Evolutionary conservation across 2,329 filamentous ascomycete genomes (phyloP).

Genomic region (Decorospora gaudefroyi): DNA sequence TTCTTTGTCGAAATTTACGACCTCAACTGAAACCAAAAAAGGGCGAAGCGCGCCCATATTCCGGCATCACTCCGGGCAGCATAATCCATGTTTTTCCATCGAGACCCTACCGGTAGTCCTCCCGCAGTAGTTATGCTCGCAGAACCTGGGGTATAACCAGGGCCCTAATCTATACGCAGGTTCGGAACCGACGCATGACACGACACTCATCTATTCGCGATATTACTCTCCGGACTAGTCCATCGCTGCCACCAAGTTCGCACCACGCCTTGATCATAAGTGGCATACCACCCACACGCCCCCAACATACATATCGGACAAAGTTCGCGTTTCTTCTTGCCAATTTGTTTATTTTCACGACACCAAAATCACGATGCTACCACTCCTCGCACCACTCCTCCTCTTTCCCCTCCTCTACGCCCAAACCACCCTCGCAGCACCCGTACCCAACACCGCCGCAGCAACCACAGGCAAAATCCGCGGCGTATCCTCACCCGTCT

Average conservation of each 20-base stretch:
- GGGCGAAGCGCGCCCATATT: too few species aligned
- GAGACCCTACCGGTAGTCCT: too few species aligned
- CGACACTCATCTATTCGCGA: slow-evolving; percentile 11
- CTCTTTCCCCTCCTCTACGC: slow-evolving; percentile 14
- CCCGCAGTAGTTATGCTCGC: too few species aligned
- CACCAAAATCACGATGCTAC: slow-evolving; percentile 14
- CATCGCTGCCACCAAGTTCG: too few species aligned
- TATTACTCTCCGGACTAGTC: slow-evolving; percentile 7
- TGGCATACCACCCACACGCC: background rate
- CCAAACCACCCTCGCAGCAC: slow-evolving; percentile 13
- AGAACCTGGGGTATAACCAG: too few species aligned
- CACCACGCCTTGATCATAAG: too few species aligned
- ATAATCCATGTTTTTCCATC: too few species aligned
- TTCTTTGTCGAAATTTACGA: too few species aligned
- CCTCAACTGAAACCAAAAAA: too few species aligned
- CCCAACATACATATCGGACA: background rate
- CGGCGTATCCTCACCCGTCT: slow-evolving; percentile 56
- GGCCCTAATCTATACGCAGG: too few species aligned
- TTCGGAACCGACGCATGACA: slow-evolving; percentile 18
- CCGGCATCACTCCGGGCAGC: too few species aligned
- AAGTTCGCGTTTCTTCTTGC: background rate
- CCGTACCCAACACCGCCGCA: slow-evolving; percentile 11
- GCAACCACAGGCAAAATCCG: slow-evolving; percentile 58
- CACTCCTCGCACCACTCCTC: slow-evolving; percentile 10
- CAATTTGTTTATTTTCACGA: too few species aligned